Conservation (phyloP, 306 rosid genomes). For the Glycyrrhiza uralensis region DNA sequence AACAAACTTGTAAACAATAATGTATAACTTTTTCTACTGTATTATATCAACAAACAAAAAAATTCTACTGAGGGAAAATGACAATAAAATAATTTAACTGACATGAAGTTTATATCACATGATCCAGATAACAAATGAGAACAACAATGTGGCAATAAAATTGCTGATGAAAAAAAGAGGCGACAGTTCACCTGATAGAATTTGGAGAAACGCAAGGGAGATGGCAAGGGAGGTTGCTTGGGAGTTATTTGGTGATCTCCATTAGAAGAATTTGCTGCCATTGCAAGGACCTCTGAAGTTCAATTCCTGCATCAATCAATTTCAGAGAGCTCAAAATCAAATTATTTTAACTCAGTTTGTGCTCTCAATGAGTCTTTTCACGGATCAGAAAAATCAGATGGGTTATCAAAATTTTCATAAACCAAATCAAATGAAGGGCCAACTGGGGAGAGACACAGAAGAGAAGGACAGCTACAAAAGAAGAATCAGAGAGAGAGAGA, state of each 20-base stretch:
- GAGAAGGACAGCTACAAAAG: neutral
- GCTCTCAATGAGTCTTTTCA: neutral
- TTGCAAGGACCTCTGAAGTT: conserved; percentile 25
- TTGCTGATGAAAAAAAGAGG: neutral
- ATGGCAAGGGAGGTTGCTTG: conserved; percentile 78
- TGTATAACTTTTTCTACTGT: too few relatives aligned
- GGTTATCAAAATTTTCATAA: neutral
- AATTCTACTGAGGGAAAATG: neutral
- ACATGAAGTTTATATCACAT: neutral
- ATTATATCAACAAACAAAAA: neutral
- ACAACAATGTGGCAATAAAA: conserved; percentile 12
- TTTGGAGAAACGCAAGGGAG: conserved; percentile 85
- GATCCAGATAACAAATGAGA: conserved; percentile 6
- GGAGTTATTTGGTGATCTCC: conserved; percentile 41
- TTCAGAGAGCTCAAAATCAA: conserved; percentile 20
- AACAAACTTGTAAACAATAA: neutral
- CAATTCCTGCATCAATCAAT: conserved; percentile 34
- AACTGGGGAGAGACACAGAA: neutral
- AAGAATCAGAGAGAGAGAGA: neutral
- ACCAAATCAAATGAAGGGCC: neutral
- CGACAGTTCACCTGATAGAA: conserved; percentile 61
- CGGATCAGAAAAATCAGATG: neutral
- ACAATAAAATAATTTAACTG: neutral
- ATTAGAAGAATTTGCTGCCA: conserved; percentile 65
- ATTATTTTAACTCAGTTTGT: neutral